Evolutionary conservation across 1,139 yeast genomes (phyloP), one percentile per base, ranked within the genome.

Genomic region (Geotrichum bryndzae): DNA sequence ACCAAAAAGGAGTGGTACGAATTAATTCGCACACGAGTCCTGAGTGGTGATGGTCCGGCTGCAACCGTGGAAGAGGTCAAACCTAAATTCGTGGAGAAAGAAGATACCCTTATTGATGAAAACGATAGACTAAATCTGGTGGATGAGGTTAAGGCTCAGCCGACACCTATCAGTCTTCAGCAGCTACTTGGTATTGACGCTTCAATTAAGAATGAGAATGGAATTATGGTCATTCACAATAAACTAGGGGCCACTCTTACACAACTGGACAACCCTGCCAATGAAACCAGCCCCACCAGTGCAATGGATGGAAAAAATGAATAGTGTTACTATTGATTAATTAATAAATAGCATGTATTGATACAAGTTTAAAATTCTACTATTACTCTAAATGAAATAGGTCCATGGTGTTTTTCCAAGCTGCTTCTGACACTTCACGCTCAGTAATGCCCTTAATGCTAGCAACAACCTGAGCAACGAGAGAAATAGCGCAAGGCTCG

Each of bases 1-100:
- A 83, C 94, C 55, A 80, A 88, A 69, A 92, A 88, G 58, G 85
- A 90, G 72, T 94, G 99, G 99, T 88, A 88, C 73, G 84, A 88
- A 68, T 82, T 88, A 71, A 82, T 84, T 68, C 77, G 80, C 53
- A 83, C 86, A 67, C 80, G 84, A 60, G 81, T 79, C 10, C 73
- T 67, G 38, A 66, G 68, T 31, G 75, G 76, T 51, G 80, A 78
- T 45, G 82, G 82, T 33, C 80, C 81, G 11, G 80, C 75, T 27
- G 77, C 77, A 6, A 69, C 72, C 1, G 70, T 61, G 27, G 67
- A 68, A 35, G 64, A 66, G 53, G 70, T 70, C 8, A 70, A 69
- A 51, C 57, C 27, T 13, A 27, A 22, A 18, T 46, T 51, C 25
- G 27, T 54, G 52, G 55, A 29, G n/a, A 57, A 25, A 18, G 27